Conservation (phyloP, 495 filamentous ascomycete species). For the Penicillium samsonianum region DNA sequence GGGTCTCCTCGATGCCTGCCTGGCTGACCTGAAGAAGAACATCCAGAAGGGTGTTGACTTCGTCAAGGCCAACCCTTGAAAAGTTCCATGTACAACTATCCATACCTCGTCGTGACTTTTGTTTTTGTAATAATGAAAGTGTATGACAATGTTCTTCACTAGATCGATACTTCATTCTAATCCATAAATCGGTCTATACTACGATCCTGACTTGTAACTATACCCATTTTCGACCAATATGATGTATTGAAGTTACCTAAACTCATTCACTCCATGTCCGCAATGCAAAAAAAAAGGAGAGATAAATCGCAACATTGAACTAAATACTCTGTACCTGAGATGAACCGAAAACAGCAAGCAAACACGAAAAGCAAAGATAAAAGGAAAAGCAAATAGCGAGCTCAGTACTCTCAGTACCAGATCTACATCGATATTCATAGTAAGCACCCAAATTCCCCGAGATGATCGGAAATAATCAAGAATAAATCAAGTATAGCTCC, state of each 20-base stretch:
- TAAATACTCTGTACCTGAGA: neutral
- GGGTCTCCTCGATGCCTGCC: conserved; percentile 80
- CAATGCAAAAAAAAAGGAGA: neutral
- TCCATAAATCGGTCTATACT: neutral
- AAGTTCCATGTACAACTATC: conserved; percentile 29
- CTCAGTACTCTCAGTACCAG: neutral
- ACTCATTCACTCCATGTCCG: neutral
- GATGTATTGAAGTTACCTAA: conserved; percentile 8
- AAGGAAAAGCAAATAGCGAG: neutral
- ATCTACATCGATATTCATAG: neutral
- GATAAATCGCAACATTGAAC: neutral
- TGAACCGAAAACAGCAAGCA: conserved; percentile 10
- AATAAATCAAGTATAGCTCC: conserved; percentile 47
- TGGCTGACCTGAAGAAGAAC: conserved; percentile 88
- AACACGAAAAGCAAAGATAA: conserved; percentile 12
- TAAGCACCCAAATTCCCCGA: conserved; percentile 1
- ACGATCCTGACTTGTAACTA: neutral
- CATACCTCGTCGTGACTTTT: conserved; percentile 11
- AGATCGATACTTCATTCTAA: conserved; percentile 27
- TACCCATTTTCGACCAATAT: neutral
- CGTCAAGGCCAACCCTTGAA: conserved; percentile 69
- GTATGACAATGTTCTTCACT: conserved; percentile 23
- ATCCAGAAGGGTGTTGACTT: conserved; percentile 75
- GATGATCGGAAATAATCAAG: neutral
- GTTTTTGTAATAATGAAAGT: conserved; percentile 4